These are phyloP conservation scores for Fusarium sp. DNA, from an alignment of 2,329 filamentous ascomycete genomes.

Conservation along the genomic window DNA sequence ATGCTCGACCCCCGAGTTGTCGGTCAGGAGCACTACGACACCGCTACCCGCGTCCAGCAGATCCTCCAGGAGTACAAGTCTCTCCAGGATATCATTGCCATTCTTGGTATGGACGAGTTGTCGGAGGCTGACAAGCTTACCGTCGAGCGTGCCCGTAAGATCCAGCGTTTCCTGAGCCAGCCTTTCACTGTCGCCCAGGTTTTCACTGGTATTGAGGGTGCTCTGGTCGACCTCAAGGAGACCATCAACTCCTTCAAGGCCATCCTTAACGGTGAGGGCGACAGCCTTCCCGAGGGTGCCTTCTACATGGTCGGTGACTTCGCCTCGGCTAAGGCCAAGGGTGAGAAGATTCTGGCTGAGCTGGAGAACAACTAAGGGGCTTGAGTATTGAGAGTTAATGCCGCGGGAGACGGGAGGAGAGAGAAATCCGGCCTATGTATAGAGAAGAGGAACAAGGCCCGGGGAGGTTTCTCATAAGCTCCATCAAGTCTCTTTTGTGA, in stretches of 20 bases:
- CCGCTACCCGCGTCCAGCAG: slow-evolving; percentile 94
- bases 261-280: slow-evolving; percentile 94
- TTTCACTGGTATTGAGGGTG: slow-evolving; percentile 94
- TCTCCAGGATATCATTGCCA: slow-evolving; percentile 99
- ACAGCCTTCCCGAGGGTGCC: slow-evolving; percentile 91
- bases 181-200: slow-evolving; percentile 91
- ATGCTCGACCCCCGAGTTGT: slow-evolving; percentile 99
- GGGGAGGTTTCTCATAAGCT: slow-evolving; percentile 62
- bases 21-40: slow-evolving; percentile 97
- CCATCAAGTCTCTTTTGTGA: slow-evolving; percentile 69
- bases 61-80: slow-evolving; percentile 99
- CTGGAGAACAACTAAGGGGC: slow-evolving; percentile 72
- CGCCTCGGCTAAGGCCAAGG: slow-evolving; percentile 91
- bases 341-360: slow-evolving; percentile 99
- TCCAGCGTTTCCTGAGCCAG: slow-evolving; percentile 99
- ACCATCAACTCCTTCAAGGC: slow-evolving; percentile 98
- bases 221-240: slow-evolving; percentile 98
- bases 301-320: slow-evolving; percentile 99
- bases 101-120: slow-evolving; percentile 99
- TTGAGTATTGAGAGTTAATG: slow-evolving; percentile 49
- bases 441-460: slow-evolving; percentile 65
- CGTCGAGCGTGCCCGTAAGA: slow-evolving; percentile 99
- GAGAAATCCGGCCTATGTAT: slow-evolving; percentile 61
- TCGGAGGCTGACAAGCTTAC: slow-evolving; percentile 99
- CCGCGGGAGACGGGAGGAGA: slow-evolving; percentile 45